phyloP scores from a whole-genome alignment of 1,139 yeast genomes.

The Sugiyamaella sp. region DNA sequence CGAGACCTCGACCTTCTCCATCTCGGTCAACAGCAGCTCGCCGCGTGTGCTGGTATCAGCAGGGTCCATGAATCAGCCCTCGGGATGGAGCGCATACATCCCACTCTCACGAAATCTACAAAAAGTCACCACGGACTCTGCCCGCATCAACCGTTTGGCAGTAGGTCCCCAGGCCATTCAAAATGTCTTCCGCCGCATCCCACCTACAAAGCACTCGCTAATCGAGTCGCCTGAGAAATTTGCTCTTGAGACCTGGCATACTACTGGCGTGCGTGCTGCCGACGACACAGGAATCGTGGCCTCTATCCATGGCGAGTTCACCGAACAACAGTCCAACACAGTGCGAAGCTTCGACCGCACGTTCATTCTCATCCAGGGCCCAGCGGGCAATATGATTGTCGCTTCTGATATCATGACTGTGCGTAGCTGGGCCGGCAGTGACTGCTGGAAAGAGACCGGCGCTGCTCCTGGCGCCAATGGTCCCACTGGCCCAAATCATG shows the following conservation, averaged over 20 bases:
- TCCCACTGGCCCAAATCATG: too few relatives aligned
- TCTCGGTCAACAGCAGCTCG: slow-evolving; percentile 56
- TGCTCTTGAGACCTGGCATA: slow-evolving; percentile 76
- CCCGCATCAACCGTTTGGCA: slow-evolving; percentile 62
- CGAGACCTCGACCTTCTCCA: slow-evolving; percentile 80
- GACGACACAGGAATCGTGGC: slow-evolving; percentile 76
- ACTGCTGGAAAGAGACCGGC: slow-evolving; percentile 55
- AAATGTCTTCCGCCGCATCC: slow-evolving; percentile 64
- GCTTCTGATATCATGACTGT: slow-evolving; percentile 81
- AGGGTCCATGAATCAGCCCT: not conserved
- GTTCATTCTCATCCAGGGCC: slow-evolving; percentile 70
- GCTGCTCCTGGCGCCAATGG: slow-evolving; percentile 8
- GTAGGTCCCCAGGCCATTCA: slow-evolving; percentile 71
- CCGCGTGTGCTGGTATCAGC: slow-evolving; percentile 42
- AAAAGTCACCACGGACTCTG: slow-evolving; percentile 61
- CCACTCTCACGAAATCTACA: slow-evolving; percentile 76
- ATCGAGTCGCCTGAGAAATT: slow-evolving; percentile 63
- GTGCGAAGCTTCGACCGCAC: slow-evolving; percentile 83
- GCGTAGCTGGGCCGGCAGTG: slow-evolving; percentile 60
- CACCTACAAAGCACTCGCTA: slow-evolving; percentile 74
- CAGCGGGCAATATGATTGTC: slow-evolving; percentile 69
- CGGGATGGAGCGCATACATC: slow-evolving; percentile 40
- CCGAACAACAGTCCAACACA: slow-evolving; percentile 57
- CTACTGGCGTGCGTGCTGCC: slow-evolving; percentile 47
- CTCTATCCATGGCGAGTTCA: slow-evolving; percentile 80